Evolutionary conservation across 78 protist genomes (phyloP).

Genomic region (Anaeramoeba ignava): DNA sequence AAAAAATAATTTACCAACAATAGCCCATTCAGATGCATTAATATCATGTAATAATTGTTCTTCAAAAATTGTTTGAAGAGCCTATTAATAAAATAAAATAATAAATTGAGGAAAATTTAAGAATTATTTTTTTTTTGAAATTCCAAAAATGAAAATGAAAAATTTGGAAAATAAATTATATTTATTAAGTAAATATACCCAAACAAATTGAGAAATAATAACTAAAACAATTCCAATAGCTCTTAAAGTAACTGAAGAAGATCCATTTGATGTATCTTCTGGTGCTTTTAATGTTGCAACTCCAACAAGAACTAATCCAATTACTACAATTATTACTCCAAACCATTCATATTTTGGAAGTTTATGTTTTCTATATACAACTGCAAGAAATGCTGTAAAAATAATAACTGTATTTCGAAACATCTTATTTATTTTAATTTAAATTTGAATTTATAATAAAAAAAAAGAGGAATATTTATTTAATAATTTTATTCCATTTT

Average conservation of each 20-base stretch:
- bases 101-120: no score
- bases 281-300: not conserved
- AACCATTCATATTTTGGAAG: not conserved
- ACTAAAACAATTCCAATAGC: no score
- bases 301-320: not conserved
- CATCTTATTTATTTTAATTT: constrained; percentile 2
- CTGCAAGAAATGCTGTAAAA: not conserved
- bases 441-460: not conserved
- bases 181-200: not conserved
- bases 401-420: no score
- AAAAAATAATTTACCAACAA: no score
- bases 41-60: no score
- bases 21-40: no score
- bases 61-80: not conserved
- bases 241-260: not conserved
- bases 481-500: no score
- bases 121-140: no score
- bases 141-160: no score
- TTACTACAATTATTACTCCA: not conserved
- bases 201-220: no score
- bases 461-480: not conserved
- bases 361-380: not conserved
- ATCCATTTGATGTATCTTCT: not conserved
- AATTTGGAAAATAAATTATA: no score
- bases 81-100: not conserved